A percentile compares a stretch with the other conserved stretches of the same genome.
Conservation (phyloP, 768 basidiomycete species). For the Russula brevipes region DNA sequence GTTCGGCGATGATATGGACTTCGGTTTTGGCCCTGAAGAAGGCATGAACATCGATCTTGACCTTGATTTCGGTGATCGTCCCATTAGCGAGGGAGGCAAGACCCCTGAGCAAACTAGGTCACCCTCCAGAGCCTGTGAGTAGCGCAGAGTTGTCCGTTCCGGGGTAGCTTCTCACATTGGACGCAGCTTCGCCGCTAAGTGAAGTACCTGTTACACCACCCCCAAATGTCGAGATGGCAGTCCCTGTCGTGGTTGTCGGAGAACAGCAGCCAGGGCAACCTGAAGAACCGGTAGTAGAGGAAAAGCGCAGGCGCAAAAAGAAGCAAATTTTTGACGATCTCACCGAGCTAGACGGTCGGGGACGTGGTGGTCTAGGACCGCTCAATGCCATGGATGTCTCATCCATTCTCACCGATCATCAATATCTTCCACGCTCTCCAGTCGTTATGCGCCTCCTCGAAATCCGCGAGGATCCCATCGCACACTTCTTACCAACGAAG, state of each 20-base stretch:
- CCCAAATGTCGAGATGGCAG: constrained; percentile 48
- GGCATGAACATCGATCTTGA: constrained; percentile 58
- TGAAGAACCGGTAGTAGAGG: constrained; percentile 29
- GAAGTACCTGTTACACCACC: constrained; percentile 77
- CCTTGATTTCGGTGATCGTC: constrained; percentile 61
- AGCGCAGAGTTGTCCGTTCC: neutral
- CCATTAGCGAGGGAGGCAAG: constrained; percentile 42
- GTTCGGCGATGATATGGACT: constrained; percentile 50
- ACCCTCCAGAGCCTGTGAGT: constrained; percentile 55
- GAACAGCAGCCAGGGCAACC: constrained; percentile 36
- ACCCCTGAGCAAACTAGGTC: constrained; percentile 61
- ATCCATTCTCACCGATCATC: constrained; percentile 72
- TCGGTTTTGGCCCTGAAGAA: constrained; percentile 44
- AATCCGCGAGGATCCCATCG: constrained; percentile 77
- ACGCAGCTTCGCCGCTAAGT: constrained; percentile 66
- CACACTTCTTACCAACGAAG: constrained; percentile 82
- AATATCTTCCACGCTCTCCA: constrained; percentile 79
- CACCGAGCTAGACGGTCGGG: constrained; percentile 73
- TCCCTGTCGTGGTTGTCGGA: constrained; percentile 46
- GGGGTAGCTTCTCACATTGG: constrained; percentile 13
- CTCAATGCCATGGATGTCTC: constrained; percentile 55
- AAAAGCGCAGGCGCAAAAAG: constrained; percentile 57
- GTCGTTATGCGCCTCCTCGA: constrained; percentile 81
- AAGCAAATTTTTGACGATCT: constrained; percentile 89
- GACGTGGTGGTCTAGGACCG: constrained; percentile 46